Evolutionary conservation across 2,329 filamentous ascomycete genomes (phyloP).

Genomic region (Paraphoma sp.): DNA sequence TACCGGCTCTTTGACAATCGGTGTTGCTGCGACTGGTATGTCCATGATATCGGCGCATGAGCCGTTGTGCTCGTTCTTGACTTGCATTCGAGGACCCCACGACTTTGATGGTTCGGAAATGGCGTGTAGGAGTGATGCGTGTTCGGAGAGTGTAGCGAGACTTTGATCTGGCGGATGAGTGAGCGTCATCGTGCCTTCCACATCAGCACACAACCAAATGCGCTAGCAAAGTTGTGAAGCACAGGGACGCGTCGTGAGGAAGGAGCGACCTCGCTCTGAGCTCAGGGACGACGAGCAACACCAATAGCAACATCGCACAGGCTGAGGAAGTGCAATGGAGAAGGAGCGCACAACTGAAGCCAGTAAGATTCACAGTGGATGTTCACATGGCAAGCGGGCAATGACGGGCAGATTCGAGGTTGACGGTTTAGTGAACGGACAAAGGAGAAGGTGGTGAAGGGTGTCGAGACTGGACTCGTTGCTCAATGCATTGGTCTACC

Average conservation of each 20-base stretch:
- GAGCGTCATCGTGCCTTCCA: background rate
- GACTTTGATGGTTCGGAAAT: background rate
- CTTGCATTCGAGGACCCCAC: background rate
- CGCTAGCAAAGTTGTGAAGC: background rate
- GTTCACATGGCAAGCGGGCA: too few species aligned
- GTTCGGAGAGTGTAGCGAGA: background rate
- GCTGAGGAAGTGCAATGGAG: too few species aligned
- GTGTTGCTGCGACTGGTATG: background rate
- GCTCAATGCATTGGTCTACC: background rate
- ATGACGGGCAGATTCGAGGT: too few species aligned
- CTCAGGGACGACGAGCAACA: too few species aligned
- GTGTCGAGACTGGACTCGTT: background rate
- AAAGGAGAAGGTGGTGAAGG: too few species aligned
- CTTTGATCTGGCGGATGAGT: background rate
- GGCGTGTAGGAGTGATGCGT: background rate
- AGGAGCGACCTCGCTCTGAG: background rate
- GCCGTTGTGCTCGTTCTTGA: background rate
- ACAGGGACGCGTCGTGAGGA: background rate
- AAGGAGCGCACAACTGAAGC: too few species aligned
- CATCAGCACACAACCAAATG: background rate
- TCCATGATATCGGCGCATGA: background rate
- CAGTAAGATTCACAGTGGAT: too few species aligned
- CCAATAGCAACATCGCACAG: too few species aligned
- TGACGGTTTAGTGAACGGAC: too few species aligned
- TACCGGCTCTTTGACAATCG: background rate